Conservation (phyloP, 306 rosid genomes). For the Aeschynomene evenia region DNA sequence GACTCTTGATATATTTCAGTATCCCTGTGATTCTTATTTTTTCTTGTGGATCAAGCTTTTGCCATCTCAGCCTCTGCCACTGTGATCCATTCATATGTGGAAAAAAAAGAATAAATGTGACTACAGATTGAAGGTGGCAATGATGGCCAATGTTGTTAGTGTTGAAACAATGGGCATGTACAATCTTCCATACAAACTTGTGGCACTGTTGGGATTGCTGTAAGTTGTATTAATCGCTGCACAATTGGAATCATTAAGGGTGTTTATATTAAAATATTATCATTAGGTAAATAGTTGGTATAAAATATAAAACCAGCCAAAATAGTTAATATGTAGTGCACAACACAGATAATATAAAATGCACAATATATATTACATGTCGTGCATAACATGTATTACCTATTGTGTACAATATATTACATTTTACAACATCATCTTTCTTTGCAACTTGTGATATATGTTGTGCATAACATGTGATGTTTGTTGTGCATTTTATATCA, state of each 20-base stretch:
- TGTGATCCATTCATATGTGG: background rate
- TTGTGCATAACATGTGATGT: too few species aligned
- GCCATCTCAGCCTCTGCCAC: background rate
- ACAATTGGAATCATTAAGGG: conserved; percentile 1
- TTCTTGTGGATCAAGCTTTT: background rate
- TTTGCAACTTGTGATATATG: too few species aligned
- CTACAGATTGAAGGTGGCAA: conserved; percentile 43
- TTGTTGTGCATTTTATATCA: too few species aligned
- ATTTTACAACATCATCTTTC: too few species aligned
- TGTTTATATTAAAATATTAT: too few species aligned
- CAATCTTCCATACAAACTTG: conserved; percentile 34
- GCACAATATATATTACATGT: too few species aligned
- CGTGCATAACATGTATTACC: too few species aligned
- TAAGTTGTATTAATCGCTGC: conserved; percentile 31
- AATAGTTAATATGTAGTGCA: too few species aligned
- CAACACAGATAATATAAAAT: too few species aligned
- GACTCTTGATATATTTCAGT: background rate
- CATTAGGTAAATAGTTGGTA: too few species aligned
- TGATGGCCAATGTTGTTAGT: conserved; percentile 31
- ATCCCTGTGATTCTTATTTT: background rate
- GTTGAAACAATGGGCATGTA: conserved; percentile 37
- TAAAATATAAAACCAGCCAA: too few species aligned
- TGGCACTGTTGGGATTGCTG: conserved; percentile 16
- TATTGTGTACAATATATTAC: too few species aligned
- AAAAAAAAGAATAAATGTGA: background rate